Conservation (phyloP, 2,329 filamentous ascomycete genomes). For the Phaeosphaeriaceae sp. region DNA sequence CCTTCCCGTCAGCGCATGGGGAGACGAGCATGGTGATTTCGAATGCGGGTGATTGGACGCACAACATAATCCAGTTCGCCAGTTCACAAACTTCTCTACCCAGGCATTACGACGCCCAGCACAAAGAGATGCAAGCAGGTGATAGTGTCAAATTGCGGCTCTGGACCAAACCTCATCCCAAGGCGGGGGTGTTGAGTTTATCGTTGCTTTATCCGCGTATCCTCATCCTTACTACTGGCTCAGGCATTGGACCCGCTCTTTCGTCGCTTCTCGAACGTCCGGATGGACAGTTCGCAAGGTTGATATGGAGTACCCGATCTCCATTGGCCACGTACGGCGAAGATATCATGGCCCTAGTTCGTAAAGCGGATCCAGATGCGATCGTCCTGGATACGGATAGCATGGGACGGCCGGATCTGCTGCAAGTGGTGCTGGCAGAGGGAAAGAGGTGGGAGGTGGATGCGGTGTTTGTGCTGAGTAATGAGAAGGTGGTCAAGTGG, state of each 20-base stretch:
- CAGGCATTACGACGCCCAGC: background rate
- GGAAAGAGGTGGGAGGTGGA: conserved; percentile 61
- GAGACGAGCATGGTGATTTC: conserved; percentile 42
- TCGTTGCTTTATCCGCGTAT: conserved; percentile 39
- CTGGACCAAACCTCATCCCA: conserved; percentile 35
- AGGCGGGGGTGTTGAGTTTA: conserved; percentile 41
- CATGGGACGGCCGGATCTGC: conserved; percentile 68
- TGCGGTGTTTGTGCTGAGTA: conserved; percentile 77
- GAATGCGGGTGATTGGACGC: conserved; percentile 46
- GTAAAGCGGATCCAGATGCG: conserved; percentile 66
- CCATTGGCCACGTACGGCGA: conserved; percentile 70
- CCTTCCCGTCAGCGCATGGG: conserved; percentile 32
- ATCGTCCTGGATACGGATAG: conserved; percentile 72
- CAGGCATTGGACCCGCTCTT: conserved; percentile 50
- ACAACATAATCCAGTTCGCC: conserved; percentile 17
- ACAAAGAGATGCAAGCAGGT: background rate
- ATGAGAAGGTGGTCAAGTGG: conserved; percentile 71
- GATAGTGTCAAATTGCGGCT: conserved; percentile 10
- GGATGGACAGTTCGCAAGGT: conserved; percentile 60
- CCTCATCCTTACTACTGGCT: conserved; percentile 45
- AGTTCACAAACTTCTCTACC: background rate
- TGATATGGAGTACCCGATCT: conserved; percentile 73
- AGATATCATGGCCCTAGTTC: conserved; percentile 64
- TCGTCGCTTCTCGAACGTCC: conserved; percentile 63
- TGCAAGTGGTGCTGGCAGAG: conserved; percentile 63